phyloP scores from a whole-genome alignment of 2,329 filamentous ascomycete species.

The Trichoderma guizhouense region DNA sequence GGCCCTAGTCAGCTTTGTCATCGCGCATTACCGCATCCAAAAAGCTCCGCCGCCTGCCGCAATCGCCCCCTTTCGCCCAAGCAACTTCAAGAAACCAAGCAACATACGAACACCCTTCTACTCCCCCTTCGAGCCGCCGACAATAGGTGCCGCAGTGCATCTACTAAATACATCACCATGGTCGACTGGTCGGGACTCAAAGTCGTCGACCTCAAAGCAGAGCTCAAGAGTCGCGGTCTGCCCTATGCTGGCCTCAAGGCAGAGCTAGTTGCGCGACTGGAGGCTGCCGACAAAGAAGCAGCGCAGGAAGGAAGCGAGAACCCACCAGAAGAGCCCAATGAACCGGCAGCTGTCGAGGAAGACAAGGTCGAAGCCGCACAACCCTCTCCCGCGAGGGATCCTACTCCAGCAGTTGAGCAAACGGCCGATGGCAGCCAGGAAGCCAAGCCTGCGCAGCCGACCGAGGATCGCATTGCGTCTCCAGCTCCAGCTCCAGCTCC shows the following conservation, averaged over 20 bases:
- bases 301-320: background rate
- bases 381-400: background rate
- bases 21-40: background rate
- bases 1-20: background rate
- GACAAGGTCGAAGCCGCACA: background rate
- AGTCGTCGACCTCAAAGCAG: conserved; percentile 70
- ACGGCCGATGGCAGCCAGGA: conserved; percentile 17
- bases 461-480: conserved; percentile 19
- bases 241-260: conserved; percentile 67
- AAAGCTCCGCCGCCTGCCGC: background rate
- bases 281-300: conserved; percentile 28
- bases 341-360: background rate
- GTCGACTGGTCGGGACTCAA: conserved; percentile 59
- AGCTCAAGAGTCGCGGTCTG: conserved; percentile 70
- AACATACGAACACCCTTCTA: background rate
- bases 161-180: conserved; percentile 35
- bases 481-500: conserved; percentile 20
- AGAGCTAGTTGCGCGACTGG: conserved; percentile 65
- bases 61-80: conserved; percentile 1
- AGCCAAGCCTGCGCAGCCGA: conserved; percentile 14
- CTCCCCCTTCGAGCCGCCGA: background rate
- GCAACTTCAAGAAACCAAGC: background rate
- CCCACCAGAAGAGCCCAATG: background rate
- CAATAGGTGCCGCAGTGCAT: background rate
- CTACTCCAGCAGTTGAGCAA: conserved; percentile 14